phyloP scores from a whole-genome alignment of 148 eudicot genomes.

The Polygonum maritimum region DNA sequence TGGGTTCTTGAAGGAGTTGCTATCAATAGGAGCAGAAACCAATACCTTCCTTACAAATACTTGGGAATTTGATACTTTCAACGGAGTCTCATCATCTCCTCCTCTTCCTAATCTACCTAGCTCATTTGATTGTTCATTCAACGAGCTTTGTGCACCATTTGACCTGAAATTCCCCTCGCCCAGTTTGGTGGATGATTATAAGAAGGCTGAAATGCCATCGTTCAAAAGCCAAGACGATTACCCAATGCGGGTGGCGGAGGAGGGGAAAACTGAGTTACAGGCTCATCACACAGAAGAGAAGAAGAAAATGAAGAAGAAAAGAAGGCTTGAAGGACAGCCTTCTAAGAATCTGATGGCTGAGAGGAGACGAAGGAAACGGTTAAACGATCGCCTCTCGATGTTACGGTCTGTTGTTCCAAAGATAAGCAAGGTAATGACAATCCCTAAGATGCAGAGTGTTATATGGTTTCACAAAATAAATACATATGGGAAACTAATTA shows the following conservation, averaged over 20 bases:
- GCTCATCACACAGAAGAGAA: slow-evolving; percentile 28
- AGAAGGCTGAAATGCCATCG: too few relatives aligned
- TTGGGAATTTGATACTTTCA: too few relatives aligned
- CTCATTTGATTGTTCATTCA: slow-evolving; percentile 9
- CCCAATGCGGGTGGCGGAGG: slow-evolving; percentile 7
- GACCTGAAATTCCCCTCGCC: slow-evolving; percentile 4
- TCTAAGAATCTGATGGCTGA: slow-evolving; percentile 85
- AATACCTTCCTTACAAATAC: neutral
- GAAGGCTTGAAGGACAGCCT: slow-evolving; percentile 43
- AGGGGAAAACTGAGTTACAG: neutral
- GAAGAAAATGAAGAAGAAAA: neutral
- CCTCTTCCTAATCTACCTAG: slow-evolving; percentile 5
- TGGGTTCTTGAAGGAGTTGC: slow-evolving; percentile 59
- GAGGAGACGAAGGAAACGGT: slow-evolving; percentile 53
- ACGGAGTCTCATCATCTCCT: neutral
- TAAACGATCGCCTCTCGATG: slow-evolving; percentile 74
- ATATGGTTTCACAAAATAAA: neutral
- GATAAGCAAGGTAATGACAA: slow-evolving; percentile 57
- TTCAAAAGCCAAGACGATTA: neutral
- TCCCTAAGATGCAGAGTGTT: neutral
- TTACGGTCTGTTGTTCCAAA: slow-evolving; percentile 81
- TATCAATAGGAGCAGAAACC: slow-evolving; percentile 34
- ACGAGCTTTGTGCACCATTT: neutral
- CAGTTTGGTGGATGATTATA: neutral
- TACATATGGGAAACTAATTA: neutral